Percentiles rank a stretch among this genome's conserved stretches.
Evolutionary conservation across 2,329 filamentous ascomycete species (phyloP).

Genomic region (Fusarium multiceps): DNA sequence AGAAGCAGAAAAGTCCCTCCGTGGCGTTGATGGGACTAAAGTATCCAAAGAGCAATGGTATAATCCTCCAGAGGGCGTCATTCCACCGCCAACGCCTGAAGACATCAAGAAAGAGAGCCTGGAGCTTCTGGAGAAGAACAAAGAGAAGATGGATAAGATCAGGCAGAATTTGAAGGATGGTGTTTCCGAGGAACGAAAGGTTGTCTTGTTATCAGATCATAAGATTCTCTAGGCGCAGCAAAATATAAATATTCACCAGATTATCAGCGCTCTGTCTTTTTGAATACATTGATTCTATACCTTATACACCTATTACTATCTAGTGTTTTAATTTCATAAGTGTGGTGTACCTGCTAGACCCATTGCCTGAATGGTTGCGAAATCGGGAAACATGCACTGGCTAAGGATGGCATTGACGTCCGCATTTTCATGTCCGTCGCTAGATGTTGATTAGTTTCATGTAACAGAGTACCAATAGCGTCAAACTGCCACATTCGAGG

Average conservation of each 20-base stretch:
- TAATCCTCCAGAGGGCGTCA: not conserved
- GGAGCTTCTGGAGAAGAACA: not conserved
- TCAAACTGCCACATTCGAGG: not conserved
- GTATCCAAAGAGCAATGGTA: constrained; percentile 3
- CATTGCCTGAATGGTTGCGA: not conserved
- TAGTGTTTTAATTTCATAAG: not conserved
- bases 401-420: not conserved
- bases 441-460: not conserved
- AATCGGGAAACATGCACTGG: not conserved
- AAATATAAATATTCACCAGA: no score
- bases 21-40: not conserved
- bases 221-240: not conserved
- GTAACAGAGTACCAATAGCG: no score
- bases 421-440: not conserved
- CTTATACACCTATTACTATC: not conserved
- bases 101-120: not conserved
- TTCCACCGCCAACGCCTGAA: not conserved
- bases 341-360: not conserved
- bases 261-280: no score
- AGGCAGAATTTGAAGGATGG: accelerated
- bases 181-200: not conserved
- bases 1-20: not conserved
- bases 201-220: not conserved
- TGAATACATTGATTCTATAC: no score
- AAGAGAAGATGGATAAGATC: not conserved